Percentiles rank a stretch among this genome's conserved stretches.
Evolutionary conservation across 2,329 filamentous ascomycete genomes (phyloP).

Genomic region (Hypoxylon sp.): DNA sequence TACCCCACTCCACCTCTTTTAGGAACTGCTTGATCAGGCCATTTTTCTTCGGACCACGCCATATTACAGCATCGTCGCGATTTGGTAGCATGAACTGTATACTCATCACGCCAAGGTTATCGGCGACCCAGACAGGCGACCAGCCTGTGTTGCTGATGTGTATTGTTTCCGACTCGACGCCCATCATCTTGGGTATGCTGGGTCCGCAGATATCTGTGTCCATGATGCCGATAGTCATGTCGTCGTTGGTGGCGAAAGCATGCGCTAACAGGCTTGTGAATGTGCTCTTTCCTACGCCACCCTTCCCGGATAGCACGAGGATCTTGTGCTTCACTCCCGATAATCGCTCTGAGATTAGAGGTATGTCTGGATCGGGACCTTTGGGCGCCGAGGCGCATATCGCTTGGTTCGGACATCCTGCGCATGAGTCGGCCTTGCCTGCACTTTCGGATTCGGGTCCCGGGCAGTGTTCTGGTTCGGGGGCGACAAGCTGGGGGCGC

Average conservation of each 20-base stretch:
- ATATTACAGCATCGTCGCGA: constrained; percentile 95
- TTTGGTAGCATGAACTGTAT: constrained; percentile 98
- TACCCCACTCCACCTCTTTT: constrained; percentile 98
- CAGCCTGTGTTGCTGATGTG: constrained; percentile 91
- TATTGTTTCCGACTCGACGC: constrained; percentile 92
- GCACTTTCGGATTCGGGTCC: constrained; percentile 85
- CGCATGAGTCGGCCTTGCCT: constrained; percentile 85
- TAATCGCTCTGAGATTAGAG: constrained; percentile 87
- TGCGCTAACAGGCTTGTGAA: constrained; percentile 91
- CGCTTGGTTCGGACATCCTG: constrained; percentile 93
- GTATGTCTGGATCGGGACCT: constrained; percentile 94
- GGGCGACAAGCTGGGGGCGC: constrained; percentile 88
- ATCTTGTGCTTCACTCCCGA: constrained; percentile 90
- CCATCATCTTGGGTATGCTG: constrained; percentile 99
- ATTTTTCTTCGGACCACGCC: constrained; percentile 98
- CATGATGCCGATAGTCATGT: constrained; percentile 91
- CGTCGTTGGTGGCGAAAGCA: constrained; percentile 86
- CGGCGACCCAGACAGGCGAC: constrained; percentile 95
- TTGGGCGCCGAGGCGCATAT: constrained; percentile 96
- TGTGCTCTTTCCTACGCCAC: constrained; percentile 96
- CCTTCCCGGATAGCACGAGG: constrained; percentile 92
- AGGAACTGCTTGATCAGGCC: constrained; percentile 98
- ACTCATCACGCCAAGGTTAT: constrained; percentile 96
- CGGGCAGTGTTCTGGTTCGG: constrained; percentile 96
- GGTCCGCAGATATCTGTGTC: constrained; percentile 98